Conservation (phyloP, 148 eudicot species). For the Rhododendron williamsianum region DNA sequence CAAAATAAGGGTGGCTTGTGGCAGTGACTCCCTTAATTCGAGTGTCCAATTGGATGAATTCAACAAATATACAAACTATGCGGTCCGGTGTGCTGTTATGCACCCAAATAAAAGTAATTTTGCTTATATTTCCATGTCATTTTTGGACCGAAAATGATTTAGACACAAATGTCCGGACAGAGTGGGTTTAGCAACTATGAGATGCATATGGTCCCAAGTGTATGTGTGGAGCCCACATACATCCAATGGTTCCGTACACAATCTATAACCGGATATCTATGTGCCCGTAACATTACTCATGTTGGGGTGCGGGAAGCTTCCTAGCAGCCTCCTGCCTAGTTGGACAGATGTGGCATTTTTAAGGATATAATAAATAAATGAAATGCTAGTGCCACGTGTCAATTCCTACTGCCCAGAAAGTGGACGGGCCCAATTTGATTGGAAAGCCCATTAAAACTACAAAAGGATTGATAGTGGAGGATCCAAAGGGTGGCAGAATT, state of each 20-base stretch:
- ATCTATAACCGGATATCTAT: not conserved
- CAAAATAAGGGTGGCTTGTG: not conserved
- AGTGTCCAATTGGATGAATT: not conserved
- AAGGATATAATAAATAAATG: not conserved
- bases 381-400: slow-evolving; percentile 22
- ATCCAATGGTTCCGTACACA: too few species aligned
- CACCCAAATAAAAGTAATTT: not conserved
- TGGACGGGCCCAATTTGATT: slow-evolving; percentile 37
- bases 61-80: not conserved
- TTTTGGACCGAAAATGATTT: not conserved
- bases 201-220: not conserved
- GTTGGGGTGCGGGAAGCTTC: not conserved
- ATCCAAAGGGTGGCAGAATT: slow-evolving; percentile 5
- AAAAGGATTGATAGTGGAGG: not conserved
- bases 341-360: not conserved
- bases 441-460: slow-evolving; percentile 28
- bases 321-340: not conserved
- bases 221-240: too few species aligned
- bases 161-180: not conserved
- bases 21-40: not conserved
- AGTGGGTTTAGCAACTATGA: not conserved
- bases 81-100: not conserved
- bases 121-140: not conserved
- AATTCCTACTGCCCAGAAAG: slow-evolving; percentile 20
- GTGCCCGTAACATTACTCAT: not conserved